Percentiles rank a stretch among this genome's conserved stretches.
These are phyloP conservation scores for Fragaria vesca DNA, from an alignment of 306 rosid species.

Conservation along the genomic window DNA sequence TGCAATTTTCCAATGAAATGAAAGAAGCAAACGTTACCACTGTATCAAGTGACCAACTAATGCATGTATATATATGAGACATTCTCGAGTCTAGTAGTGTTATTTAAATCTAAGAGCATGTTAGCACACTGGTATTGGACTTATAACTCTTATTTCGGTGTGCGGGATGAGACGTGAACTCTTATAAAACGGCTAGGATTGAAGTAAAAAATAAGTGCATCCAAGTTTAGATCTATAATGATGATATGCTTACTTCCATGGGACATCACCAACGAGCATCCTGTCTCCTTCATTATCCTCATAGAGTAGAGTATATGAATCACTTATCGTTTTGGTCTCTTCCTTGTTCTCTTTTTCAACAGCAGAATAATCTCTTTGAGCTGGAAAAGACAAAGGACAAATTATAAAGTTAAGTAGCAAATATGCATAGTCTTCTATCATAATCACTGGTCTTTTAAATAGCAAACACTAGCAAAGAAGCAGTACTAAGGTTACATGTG, in stretches of 20 bases:
- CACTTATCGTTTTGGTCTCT: conserved; percentile 38
- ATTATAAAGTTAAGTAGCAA: neutral
- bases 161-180: neutral
- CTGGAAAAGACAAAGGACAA: conserved; percentile 22
- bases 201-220: neutral
- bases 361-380: conserved; percentile 51
- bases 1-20: neutral
- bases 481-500: neutral
- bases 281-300: conserved; percentile 87
- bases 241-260: conserved; percentile 77
- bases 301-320: conserved; percentile 65
- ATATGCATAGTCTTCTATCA: neutral
- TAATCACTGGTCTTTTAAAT: neutral
- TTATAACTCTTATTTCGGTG: neutral
- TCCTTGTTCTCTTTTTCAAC: conserved; percentile 47
- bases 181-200: neutral
- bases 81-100: neutral
- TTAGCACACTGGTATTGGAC: neutral
- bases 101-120: neutral
- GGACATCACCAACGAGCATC: conserved; percentile 92
- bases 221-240: neutral
- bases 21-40: neutral
- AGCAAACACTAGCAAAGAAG: neutral
- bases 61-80: neutral
- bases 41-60: neutral